These are phyloP conservation scores for Xylaria digitata DNA, from an alignment of 2,329 filamentous ascomycete species.

Conservation along the genomic window DNA sequence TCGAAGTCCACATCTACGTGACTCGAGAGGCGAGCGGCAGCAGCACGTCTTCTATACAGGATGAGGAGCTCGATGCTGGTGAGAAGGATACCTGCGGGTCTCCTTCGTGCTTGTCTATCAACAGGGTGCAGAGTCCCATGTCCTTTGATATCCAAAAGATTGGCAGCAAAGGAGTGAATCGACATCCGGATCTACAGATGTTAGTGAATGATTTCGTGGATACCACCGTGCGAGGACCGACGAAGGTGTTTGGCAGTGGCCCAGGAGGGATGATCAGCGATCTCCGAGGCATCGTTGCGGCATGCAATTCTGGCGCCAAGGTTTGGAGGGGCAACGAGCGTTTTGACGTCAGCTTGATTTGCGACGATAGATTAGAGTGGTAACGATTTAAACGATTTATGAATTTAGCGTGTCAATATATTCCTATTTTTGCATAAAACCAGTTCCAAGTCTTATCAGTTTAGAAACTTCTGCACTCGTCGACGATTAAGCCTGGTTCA, in stretches of 20 bases:
- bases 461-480: too few species aligned
- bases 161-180: constrained; percentile 46
- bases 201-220: constrained; percentile 63
- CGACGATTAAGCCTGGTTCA: too few species aligned
- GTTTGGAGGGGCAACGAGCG: constrained; percentile 69
- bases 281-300: constrained; percentile 64
- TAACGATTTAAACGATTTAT: constrained; percentile 40
- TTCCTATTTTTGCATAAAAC: not conserved
- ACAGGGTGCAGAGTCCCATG: constrained; percentile 37
- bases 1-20: constrained; percentile 68
- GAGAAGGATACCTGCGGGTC: constrained; percentile 35
- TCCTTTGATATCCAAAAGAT: constrained; percentile 48
- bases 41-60: constrained; percentile 46
- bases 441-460: too few species aligned
- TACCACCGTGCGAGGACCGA: constrained; percentile 59
- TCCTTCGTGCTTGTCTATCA: constrained; percentile 35
- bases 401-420: constrained; percentile 3
- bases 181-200: constrained; percentile 59
- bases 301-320: constrained; percentile 61
- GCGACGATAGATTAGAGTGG: constrained; percentile 70
- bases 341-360: constrained; percentile 66
- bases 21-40: constrained; percentile 60
- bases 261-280: constrained; percentile 70
- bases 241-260: constrained; percentile 69
- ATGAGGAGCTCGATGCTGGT: constrained; percentile 41